Conservation (phyloP, 768 basidiomycete species). For the Boletus tomentosulus region DNA sequence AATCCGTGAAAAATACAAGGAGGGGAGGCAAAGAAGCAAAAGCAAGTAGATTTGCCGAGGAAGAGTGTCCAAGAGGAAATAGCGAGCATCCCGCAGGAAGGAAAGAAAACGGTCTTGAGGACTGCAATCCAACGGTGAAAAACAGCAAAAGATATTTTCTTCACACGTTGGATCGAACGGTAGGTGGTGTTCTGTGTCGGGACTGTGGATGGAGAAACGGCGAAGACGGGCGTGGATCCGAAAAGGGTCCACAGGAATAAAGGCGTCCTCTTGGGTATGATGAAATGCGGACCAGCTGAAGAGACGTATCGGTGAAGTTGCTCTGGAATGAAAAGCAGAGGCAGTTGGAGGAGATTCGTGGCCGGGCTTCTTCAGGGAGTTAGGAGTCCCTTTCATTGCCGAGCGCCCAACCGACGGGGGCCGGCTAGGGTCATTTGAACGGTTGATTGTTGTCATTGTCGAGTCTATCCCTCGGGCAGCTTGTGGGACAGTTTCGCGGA, state of each 20-base stretch:
- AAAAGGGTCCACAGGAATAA: conserved; percentile 56
- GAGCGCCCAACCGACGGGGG: conserved; percentile 11
- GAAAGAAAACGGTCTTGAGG: conserved; percentile 11
- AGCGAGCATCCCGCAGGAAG: conserved; percentile 17
- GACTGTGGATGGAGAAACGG: conserved; percentile 18
- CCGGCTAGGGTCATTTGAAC: conserved; percentile 6
- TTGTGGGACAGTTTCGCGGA: conserved; percentile 13
- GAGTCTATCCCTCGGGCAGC: conserved; percentile 10
- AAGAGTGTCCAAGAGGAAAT: conserved; percentile 35
- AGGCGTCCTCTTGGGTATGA: conserved; percentile 49
- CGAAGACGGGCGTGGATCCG: conserved; percentile 26
- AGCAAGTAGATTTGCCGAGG: conserved; percentile 43
- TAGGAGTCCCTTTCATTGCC: background rate
- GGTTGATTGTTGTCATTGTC: conserved; percentile 8
- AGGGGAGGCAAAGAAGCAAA: conserved; percentile 63
- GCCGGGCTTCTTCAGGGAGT: conserved; percentile 19
- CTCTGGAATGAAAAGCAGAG: conserved; percentile 38
- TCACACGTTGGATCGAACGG: conserved; percentile 21
- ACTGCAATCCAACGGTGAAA: conserved; percentile 15
- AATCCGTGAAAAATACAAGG: conserved; percentile 76
- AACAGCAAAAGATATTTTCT: conserved; percentile 20
- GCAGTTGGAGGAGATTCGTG: conserved; percentile 24
- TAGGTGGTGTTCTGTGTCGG: conserved; percentile 18
- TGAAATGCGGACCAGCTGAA: conserved; percentile 53
- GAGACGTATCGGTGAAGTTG: conserved; percentile 55